phyloP scores from a whole-genome alignment of 805 yeast genomes.

The Pichia gijzeniarum region DNA sequence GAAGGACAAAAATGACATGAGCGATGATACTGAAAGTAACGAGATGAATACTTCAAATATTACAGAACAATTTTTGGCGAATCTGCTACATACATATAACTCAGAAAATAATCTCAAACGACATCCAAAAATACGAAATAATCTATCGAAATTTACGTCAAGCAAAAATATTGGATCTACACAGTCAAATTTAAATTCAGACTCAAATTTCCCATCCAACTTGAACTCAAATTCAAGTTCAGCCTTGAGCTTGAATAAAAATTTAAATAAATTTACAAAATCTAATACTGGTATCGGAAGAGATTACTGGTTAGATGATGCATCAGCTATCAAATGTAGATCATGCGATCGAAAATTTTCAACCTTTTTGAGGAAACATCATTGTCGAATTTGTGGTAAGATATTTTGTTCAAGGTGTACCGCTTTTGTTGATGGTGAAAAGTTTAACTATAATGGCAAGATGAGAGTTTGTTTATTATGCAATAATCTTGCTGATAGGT shows the following conservation, averaged over 20 bases:
- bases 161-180: background rate
- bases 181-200: background rate
- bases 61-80: conserved; percentile 3
- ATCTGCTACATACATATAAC: background rate
- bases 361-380: conserved; percentile 87
- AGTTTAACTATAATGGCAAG: conserved; percentile 57
- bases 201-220: background rate
- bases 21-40: background rate
- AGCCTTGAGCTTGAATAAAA: background rate
- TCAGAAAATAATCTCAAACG: background rate
- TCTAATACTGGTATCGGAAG: conserved; percentile 45
- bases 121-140: background rate
- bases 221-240: background rate
- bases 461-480: conserved; percentile 77
- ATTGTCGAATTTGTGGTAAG: conserved; percentile 94
- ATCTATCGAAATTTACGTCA: background rate
- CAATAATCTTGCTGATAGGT: conserved; percentile 51
- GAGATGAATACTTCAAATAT: background rate
- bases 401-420: conserved; percentile 87
- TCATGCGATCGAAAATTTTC: conserved; percentile 74
- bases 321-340: conserved; percentile 82
- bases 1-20: background rate
- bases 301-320: conserved; percentile 96
- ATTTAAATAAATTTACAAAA: conserved; percentile 13
- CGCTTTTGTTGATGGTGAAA: conserved; percentile 56